These are phyloP conservation scores for Trametes cinnabarina DNA, from an alignment of 768 basidiomycete genomes.

Conservation along the genomic window DNA sequence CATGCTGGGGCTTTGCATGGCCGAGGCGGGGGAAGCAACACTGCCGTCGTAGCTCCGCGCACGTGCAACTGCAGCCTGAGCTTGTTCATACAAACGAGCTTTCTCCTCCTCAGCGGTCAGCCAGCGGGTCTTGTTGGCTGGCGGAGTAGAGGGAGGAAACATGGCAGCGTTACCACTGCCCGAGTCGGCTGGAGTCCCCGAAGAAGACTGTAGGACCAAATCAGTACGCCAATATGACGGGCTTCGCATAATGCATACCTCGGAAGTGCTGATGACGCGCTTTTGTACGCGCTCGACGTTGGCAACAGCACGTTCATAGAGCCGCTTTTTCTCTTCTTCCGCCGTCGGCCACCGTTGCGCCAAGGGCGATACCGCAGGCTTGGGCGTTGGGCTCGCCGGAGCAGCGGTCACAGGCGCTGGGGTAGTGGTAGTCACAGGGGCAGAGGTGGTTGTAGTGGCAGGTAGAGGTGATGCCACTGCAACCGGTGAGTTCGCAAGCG, in stretches of 20 bases:
- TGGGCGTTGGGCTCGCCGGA: background rate
- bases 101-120: constrained; percentile 77
- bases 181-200: background rate
- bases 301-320: constrained; percentile 41
- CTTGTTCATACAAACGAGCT: constrained; percentile 61
- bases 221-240: background rate
- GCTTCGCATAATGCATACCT: constrained; percentile 16
- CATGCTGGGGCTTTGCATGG: constrained; percentile 16
- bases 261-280: constrained; percentile 27
- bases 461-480: background rate
- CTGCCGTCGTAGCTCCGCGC: constrained; percentile 46
- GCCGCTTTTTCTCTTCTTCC: constrained; percentile 45
- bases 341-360: constrained; percentile 31
- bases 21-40: constrained; percentile 8
- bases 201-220: background rate
- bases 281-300: constrained; percentile 40
- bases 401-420: background rate
- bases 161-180: background rate
- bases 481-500: background rate
- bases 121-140: constrained; percentile 42
- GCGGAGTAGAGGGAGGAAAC: background rate
- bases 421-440: background rate
- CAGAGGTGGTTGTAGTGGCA: background rate
- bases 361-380: background rate
- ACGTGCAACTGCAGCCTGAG: constrained; percentile 61